phyloP scores from a whole-genome alignment of 208 protist genomes.

The Angomonas desouzai region DNA sequence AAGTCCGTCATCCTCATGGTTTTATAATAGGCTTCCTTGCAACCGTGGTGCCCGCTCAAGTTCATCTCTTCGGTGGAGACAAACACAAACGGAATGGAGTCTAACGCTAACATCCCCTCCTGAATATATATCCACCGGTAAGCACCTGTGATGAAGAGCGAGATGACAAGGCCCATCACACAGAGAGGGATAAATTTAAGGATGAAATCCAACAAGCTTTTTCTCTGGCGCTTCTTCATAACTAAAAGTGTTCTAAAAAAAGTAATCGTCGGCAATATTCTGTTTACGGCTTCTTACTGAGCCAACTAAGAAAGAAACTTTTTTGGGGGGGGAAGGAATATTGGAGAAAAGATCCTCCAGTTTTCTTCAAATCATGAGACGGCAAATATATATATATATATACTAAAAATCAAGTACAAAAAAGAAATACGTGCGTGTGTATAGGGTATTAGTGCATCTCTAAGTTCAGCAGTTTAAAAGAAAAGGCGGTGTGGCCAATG shows the following conservation, averaged over 20 bases:
- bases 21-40: conserved; percentile 43
- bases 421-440: neutral
- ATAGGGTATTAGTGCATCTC: neutral
- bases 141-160: neutral
- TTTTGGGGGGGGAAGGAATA: too few relatives aligned
- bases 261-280: too few relatives aligned
- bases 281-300: too few relatives aligned
- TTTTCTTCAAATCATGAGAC: too few relatives aligned
- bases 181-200: neutral
- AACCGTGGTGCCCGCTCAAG: conserved; percentile 21
- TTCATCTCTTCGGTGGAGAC: conserved; percentile 39
- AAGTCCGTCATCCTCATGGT: conserved; percentile 68
- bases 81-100: conserved; percentile 35
- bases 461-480: conserved; percentile 56
- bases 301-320: too few relatives aligned
- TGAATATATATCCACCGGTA: neutral
- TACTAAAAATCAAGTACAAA: neutral
- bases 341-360: too few relatives aligned
- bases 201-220: too few relatives aligned
- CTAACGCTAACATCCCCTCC: neutral
- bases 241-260: too few relatives aligned
- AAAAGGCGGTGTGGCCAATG: conserved; percentile 60
- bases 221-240: too few relatives aligned
- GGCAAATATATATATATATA: neutral
- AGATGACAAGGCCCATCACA: neutral